A percentile compares a stretch with the other conserved stretches of the same genome.
phyloP scores from a whole-genome alignment of 2,329 filamentous ascomycete species.

The Alternaria gaisen region DNA sequence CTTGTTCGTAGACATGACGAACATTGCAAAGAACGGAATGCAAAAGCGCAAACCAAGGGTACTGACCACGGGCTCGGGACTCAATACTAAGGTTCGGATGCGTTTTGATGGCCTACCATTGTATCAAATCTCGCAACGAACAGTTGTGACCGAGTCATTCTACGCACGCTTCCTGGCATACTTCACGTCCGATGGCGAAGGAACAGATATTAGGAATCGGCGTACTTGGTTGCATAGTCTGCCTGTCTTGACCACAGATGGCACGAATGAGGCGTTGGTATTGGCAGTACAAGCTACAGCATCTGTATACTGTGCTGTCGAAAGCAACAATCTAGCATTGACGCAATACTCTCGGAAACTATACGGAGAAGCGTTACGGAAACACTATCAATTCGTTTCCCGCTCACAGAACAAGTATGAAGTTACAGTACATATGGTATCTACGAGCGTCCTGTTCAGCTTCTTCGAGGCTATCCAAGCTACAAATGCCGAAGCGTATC shows the following conservation, averaged over 20 bases:
- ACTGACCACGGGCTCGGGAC: neutral
- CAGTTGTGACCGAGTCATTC: neutral
- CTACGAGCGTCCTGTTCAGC: constrained; percentile 41
- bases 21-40: constrained; percentile 23
- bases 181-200: constrained; percentile 39
- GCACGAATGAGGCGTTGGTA: constrained; percentile 33
- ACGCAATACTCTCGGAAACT: constrained; percentile 32
- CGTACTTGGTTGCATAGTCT: constrained; percentile 43
- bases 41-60: constrained; percentile 15
- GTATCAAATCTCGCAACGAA: constrained; percentile 25
- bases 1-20: constrained; percentile 45
- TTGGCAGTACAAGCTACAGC: constrained; percentile 41
- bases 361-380: constrained; percentile 40
- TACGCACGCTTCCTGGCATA: neutral
- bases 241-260: constrained; percentile 32
- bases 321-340: constrained; percentile 29
- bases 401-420: constrained; percentile 13
- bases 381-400: constrained; percentile 29
- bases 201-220: constrained; percentile 32
- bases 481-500: constrained; percentile 40
- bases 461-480: constrained; percentile 46
- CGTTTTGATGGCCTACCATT: neutral
- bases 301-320: constrained; percentile 37
- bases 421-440: constrained; percentile 44
- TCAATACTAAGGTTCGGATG: neutral